Evolutionary conservation across 805 yeast species (phyloP).

Genomic region (Saturnispora sanitii): DNA sequence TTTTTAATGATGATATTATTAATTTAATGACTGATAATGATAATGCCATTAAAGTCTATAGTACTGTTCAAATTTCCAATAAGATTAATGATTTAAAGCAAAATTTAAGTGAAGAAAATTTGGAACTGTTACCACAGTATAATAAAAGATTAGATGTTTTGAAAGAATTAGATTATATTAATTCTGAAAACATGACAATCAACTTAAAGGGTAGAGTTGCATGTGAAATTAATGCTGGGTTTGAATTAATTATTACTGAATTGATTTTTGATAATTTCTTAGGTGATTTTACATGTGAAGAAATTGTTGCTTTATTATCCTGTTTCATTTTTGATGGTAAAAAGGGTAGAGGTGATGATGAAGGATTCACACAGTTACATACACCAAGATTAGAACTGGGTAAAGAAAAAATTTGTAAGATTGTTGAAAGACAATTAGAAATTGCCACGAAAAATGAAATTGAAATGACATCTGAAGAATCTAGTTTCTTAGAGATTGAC

Average conservation of each 20-base stretch:
- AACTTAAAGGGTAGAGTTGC: conserved; percentile 80
- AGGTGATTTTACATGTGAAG: conserved; percentile 90
- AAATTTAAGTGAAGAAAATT: conserved; percentile 73
- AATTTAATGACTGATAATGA: conserved; percentile 9
- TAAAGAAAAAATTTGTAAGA: conserved; percentile 52
- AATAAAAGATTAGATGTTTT: conserved; percentile 79
- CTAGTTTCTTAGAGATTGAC: conserved; percentile 69
- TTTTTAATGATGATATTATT: conserved; percentile 21
- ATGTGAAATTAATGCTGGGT: conserved; percentile 85
- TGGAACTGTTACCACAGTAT: conserved; percentile 87
- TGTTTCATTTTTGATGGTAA: conserved; percentile 90
- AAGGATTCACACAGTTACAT: conserved; percentile 32
- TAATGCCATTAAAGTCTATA: conserved; percentile 28
- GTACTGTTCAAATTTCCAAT: conserved; percentile 35
- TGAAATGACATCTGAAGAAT: conserved; percentile 72
- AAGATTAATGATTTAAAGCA: conserved; percentile 48
- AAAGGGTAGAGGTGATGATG: conserved; percentile 38
- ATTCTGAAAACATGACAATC: conserved; percentile 56
- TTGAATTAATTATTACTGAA: conserved; percentile 85
- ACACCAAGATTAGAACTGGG: conserved; percentile 80
- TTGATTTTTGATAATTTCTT: conserved; percentile 82
- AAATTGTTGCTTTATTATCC: conserved; percentile 88
- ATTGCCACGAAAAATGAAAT: conserved; percentile 64
- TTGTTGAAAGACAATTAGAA: conserved; percentile 51
- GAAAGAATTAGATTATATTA: conserved; percentile 71